A percentile compares a stretch with the other conserved stretches of the same genome.
Conservation (phyloP, 148 eudicot species). For the Persicaria maculosa region DNA sequence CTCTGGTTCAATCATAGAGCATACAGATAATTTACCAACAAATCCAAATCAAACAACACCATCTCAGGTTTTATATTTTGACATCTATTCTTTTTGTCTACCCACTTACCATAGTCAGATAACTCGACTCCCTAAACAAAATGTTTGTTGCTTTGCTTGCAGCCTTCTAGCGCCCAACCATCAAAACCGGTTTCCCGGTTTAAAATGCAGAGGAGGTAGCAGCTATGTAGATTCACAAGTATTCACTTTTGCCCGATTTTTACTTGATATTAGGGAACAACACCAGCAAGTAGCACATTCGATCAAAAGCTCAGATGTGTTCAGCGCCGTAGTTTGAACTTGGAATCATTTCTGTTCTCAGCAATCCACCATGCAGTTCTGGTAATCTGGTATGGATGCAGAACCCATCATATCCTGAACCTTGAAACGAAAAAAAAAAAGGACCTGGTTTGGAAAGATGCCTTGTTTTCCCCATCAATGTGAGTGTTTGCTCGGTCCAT, state of each 20-base stretch:
- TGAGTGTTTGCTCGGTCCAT: too few species aligned
- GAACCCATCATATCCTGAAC: too few species aligned
- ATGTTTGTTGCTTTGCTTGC: constrained; percentile 24
- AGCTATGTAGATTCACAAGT: not conserved
- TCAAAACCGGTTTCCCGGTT: constrained; percentile 81
- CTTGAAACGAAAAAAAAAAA: too few species aligned
- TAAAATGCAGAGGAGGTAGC: constrained; percentile 62
- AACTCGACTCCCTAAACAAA: not conserved
- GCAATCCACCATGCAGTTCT: too few species aligned
- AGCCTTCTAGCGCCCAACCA: constrained; percentile 27
- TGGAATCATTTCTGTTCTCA: too few species aligned
- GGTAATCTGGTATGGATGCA: too few species aligned
- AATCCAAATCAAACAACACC: constrained; percentile 24
- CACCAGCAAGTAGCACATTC: too few species aligned
- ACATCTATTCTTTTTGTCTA: not conserved
- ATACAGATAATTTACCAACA: constrained; percentile 35
- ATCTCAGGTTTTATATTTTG: constrained; percentile 24
- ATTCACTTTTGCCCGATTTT: not conserved
- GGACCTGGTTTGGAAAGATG: too few species aligned
- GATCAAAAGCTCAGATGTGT: too few species aligned
- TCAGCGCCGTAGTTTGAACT: too few species aligned
- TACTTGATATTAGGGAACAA: not conserved
- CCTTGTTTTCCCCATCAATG: too few species aligned
- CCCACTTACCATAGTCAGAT: not conserved
- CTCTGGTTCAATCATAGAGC: constrained; percentile 71